Percentiles rank a stretch among this genome's conserved stretches.
phyloP scores from a whole-genome alignment of 2,329 filamentous ascomycete species.

The Claviceps capensis region DNA sequence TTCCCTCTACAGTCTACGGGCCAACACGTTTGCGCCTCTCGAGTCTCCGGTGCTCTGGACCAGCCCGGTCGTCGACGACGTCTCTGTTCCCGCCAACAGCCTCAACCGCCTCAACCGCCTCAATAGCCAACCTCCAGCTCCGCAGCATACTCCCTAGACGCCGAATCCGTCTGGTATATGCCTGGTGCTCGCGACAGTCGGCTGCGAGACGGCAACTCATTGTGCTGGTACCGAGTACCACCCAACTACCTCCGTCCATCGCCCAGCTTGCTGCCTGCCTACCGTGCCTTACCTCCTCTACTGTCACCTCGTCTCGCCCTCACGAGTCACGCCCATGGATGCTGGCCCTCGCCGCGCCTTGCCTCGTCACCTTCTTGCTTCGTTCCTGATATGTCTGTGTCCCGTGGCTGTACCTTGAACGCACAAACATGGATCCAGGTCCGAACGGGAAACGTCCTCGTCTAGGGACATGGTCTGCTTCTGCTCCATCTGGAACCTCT shows the following conservation, averaged over 20 bases:
- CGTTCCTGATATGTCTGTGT: slow-evolving; percentile 22
- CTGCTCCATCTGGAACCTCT: slow-evolving; percentile 33
- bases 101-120: background rate
- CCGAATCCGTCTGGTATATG: background rate
- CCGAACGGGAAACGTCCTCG: slow-evolving; percentile 46
- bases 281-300: slow-evolving; percentile 1
- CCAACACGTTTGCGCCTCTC: background rate
- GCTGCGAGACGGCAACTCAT: background rate
- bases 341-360: slow-evolving; percentile 23
- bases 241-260: background rate
- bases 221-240: background rate
- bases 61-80: background rate
- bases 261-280: background rate
- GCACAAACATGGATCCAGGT: slow-evolving; percentile 45
- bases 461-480: slow-evolving; percentile 35
- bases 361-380: slow-evolving; percentile 19
- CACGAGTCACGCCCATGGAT: slow-evolving; percentile 12
- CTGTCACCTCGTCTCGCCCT: slow-evolving; percentile 10
- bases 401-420: slow-evolving; percentile 21
- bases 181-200: background rate
- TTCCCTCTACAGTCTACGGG: too few relatives aligned
- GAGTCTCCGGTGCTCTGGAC: background rate
- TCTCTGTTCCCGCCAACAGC: background rate
- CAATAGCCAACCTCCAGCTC: background rate
- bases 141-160: background rate